phyloP scores from a whole-genome alignment of 2,329 filamentous ascomycete species.

The Diaporthe amygdali region DNA sequence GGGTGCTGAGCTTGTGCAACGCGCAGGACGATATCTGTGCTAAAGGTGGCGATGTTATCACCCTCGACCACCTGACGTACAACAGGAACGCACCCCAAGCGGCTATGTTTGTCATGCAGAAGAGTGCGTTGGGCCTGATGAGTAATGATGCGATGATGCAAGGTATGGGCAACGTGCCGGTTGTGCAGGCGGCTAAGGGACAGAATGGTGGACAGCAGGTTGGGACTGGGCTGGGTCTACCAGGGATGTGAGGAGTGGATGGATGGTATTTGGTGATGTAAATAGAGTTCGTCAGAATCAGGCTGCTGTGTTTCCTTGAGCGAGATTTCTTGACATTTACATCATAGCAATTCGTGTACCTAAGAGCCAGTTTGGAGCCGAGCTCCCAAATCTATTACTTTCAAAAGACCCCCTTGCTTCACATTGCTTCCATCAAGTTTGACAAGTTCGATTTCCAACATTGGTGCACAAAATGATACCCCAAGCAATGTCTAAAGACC shows the following conservation, averaged over 20 bases:
- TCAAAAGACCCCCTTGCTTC: not conserved
- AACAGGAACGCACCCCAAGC: conserved; percentile 29
- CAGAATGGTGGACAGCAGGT: conserved; percentile 16
- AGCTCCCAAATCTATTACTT: not conserved
- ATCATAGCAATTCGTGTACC: not conserved
- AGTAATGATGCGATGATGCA: conserved; percentile 31
- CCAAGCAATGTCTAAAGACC: too few relatives aligned
- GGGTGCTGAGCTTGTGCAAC: conserved; percentile 20
- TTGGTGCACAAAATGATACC: too few relatives aligned
- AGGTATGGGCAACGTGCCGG: conserved; percentile 29
- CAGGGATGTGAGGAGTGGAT: not conserved
- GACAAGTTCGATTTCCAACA: too few relatives aligned
- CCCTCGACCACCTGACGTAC: conserved; percentile 34
- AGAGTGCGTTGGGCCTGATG: conserved; percentile 31
- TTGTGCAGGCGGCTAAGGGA: not conserved
- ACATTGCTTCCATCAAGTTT: too few relatives aligned
- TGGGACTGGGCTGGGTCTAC: not conserved
- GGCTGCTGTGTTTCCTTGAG: not conserved
- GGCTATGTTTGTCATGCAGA: conserved; percentile 34
- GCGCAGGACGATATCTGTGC: conserved; percentile 25
- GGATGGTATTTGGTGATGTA: not conserved
- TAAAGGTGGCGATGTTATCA: conserved; percentile 29
- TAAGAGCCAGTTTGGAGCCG: not conserved
- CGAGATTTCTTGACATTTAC: not conserved
- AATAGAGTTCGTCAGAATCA: not conserved